Evolutionary conservation across 2,329 filamentous ascomycete species (phyloP), one percentile per base, ranked within the genome.

Genomic region (Fusarium equiseti): DNA sequence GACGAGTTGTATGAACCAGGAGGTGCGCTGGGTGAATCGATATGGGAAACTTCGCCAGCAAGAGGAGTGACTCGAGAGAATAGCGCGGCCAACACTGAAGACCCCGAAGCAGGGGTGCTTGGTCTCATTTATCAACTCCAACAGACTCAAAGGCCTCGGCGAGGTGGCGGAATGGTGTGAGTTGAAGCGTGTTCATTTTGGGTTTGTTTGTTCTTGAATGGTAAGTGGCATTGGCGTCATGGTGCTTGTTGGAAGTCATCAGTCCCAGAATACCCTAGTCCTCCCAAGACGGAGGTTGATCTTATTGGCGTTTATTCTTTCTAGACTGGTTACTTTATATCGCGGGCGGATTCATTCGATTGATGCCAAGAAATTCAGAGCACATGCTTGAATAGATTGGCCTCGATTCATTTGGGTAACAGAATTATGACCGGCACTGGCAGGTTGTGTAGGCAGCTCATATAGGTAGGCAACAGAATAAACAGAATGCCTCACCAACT

Each of bases 61-160:
- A 83, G 83, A 62, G 84, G 81, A 0, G 69, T 87, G 20, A 87
- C 84, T 45, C 81, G 86, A 29, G 87, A 88, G 67, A 85, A 83
- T 68, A 89, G 86, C 73, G 81, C 79, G 10, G 79, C 79, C 8
- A 81, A 81, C 20, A 80, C 79, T 0, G 83, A 83, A 13, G 85
- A 85, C 43, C 79, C 83, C 5, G 86, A 87, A 16, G 82, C 84
- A 3, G 87, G 88, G 2, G 87, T 90, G 4, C 79, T 90, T 46
- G 85, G 85, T 7, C 81, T 90, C 73, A 85, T 90, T 63, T 86
- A 87, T 68, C 87, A 89, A 74, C 83, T 89, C 62, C 86, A 87
- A 72, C 85, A 89, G 76, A 84, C 85, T 24, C 86, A 89, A 68
- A 81, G 86, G 72, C 83, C 85, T 46, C 82, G 86, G 38, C 79